Base-by-base conservation (phyloP, 1,284 basidiomycete species). In the Entoloma clypeatum region DNA sequence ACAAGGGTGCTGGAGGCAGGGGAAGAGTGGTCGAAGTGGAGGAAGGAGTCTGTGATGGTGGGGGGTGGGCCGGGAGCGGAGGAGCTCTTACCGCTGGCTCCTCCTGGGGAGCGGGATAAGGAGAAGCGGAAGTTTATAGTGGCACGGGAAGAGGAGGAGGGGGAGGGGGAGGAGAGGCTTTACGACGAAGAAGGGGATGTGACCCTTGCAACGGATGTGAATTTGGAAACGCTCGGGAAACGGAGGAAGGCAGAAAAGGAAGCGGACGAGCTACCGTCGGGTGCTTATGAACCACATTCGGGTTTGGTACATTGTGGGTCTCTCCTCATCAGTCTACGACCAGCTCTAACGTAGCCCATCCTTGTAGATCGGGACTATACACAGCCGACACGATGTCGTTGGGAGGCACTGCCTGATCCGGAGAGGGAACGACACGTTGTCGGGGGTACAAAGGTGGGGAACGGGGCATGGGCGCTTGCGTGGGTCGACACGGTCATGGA, bases 401-500 rank as follows among this genome's bases (percentile, higher is more conserved):
- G 82, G 79, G 79, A 83, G 51, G 57, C 60, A 3, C 43, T 82
- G 3, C 71, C 75, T 6, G 70, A 75, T 44, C 58, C 66, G 0
- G 53, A 49, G 1, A 65, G 61, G 14, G 69, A 72, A 48, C 59
- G 59, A 32, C 67, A 63, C 2, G 62, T 84, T 18, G 63, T 86
- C 3, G 83, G 85, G 1, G 86, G 85, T 1, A 75, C 81, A 0
- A 86, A 85, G 58, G 74, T 74, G 2, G 86, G 86, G 2, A 80
- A 82, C 48, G 77, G 75, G 0, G 86, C 81, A 2, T 90, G 86
- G 86, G 84, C 73, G 0, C 61, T 90, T 27, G 82, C 84, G 4
- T 85, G 81, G 75, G 68, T 89, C 16, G 86, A 89, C 54, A 87
- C 82, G 0, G 64, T 78, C 36, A 78, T 89, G 72, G 77, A 49